phyloP scores from a whole-genome alignment of 495 filamentous ascomycete genomes.

The Acidiella bohemica region DNA sequence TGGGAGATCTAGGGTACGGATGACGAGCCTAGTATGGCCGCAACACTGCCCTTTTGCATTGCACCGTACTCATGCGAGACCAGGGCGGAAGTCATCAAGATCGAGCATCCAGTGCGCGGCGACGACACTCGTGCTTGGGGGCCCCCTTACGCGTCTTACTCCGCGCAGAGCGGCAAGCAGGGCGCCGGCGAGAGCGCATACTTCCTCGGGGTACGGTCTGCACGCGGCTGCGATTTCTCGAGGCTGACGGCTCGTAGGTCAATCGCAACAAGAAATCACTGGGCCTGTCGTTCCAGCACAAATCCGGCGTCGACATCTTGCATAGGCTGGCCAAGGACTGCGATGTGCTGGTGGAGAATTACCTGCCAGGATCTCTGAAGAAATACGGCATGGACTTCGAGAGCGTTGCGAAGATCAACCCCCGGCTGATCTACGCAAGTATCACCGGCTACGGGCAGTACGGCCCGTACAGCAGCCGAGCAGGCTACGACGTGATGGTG shows the following conservation, averaged over 20 bases:
- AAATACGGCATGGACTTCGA: conserved; percentile 86
- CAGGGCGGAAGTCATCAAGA: conserved; percentile 92
- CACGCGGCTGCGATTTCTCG: too few species aligned
- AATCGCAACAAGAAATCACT: conserved; percentile 96
- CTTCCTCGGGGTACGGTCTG: conserved; percentile 67
- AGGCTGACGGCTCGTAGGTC: conserved; percentile 43
- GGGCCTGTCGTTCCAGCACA: conserved; percentile 77
- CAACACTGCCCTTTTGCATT: conserved; percentile 13
- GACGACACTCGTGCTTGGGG: conserved; percentile 97
- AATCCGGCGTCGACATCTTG: conserved; percentile 68
- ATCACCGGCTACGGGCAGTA: conserved; percentile 79
- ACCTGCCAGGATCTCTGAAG: conserved; percentile 76
- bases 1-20: conserved; percentile 83
- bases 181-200: conserved; percentile 91
- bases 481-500: conserved; percentile 98
- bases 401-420: conserved; percentile 66
- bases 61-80: conserved; percentile 2
- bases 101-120: conserved; percentile 82
- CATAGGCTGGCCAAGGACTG: conserved; percentile 71
- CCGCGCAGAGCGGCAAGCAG: conserved; percentile 35
- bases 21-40: conserved; percentile 25
- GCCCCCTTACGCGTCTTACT: conserved; percentile 76
- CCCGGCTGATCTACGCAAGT: conserved; percentile 56
- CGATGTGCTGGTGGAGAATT: conserved; percentile 94
- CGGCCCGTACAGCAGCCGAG: conserved; percentile 75